Evolutionary conservation across 371 early-diverging fungal species (phyloP).

Genomic region (Lichtheimia hyalospora): DNA sequence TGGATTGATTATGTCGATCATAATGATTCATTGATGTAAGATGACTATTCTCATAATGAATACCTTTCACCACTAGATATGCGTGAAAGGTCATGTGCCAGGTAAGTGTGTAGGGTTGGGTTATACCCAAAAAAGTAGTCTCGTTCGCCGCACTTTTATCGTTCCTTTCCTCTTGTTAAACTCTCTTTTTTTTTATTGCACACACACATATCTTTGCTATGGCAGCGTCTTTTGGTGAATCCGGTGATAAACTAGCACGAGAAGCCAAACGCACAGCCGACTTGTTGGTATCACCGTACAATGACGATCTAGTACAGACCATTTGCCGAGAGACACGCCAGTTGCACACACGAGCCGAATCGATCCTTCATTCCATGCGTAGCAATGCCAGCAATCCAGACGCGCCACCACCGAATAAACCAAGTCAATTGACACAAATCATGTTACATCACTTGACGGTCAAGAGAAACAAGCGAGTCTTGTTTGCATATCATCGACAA

Average conservation of each 20-base stretch:
- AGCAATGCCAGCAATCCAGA: background rate
- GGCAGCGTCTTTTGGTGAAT: slow-evolving; percentile 67
- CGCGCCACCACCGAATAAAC: slow-evolving; percentile 8
- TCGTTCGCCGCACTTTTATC: no score
- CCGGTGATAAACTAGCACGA: slow-evolving; percentile 76
- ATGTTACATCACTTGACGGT: slow-evolving; percentile 59
- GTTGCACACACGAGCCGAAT: slow-evolving; percentile 43
- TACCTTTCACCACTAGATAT: no score
- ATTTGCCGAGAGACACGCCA: slow-evolving; percentile 76
- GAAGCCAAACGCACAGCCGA: slow-evolving; percentile 82
- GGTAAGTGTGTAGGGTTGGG: no score
- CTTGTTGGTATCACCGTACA: slow-evolving; percentile 72
- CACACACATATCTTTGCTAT: background rate
- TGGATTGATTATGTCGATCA: no score
- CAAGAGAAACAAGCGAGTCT: slow-evolving; percentile 80
- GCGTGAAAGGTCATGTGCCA: no score
- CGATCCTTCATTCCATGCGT: slow-evolving; percentile 28
- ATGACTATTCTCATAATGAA: no score
- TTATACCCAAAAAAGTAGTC: no score
- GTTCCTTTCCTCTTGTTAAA: no score
- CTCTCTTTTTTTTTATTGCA: no score
- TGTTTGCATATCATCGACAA: slow-evolving; percentile 87
- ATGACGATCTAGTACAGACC: slow-evolving; percentile 80
- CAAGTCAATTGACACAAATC: slow-evolving; percentile 38
- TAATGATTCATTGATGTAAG: no score